Percentiles rank a stretch among this genome's conserved stretches.
Conservation (phyloP, 345 rosid genomes). For the Dipteronia sinensis region DNA sequence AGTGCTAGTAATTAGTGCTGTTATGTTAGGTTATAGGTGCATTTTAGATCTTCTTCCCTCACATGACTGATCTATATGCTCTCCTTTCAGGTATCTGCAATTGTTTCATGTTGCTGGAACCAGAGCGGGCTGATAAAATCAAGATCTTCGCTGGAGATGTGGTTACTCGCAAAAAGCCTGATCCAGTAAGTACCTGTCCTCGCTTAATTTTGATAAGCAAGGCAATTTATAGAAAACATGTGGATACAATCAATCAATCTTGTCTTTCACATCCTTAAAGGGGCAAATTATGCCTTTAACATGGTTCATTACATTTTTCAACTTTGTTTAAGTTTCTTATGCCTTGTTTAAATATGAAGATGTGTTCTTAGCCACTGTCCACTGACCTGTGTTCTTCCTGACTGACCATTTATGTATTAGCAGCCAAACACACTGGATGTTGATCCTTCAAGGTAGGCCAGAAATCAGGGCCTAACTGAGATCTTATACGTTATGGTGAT, state of each 20-base stretch:
- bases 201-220: slow-evolving; percentile 3
- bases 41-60: slow-evolving; percentile 9
- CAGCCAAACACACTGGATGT: slow-evolving; percentile 87
- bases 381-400: slow-evolving; percentile 18
- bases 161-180: slow-evolving; percentile 91
- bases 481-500: neutral
- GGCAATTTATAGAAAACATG: slow-evolving; percentile 1
- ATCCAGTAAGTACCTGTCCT: slow-evolving; percentile 52
- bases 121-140: slow-evolving; percentile 81
- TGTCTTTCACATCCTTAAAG: too few relatives aligned
- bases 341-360: neutral
- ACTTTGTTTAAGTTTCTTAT: neutral
- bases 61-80: neutral
- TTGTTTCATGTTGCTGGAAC: slow-evolving; percentile 91
- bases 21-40: neutral
- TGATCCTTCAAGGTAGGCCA: slow-evolving; percentile 76
- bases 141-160: slow-evolving; percentile 94
- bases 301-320: neutral
- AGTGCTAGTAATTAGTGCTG: too few relatives aligned
- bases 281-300: too few relatives aligned
- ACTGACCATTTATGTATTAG: slow-evolving; percentile 87
- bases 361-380: slow-evolving; percentile 6
- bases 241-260: neutral
- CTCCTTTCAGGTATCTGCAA: slow-evolving; percentile 76
- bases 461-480: neutral